Conservation (phyloP, 164 flowering plant species). For the Saururus chinensis region DNA sequence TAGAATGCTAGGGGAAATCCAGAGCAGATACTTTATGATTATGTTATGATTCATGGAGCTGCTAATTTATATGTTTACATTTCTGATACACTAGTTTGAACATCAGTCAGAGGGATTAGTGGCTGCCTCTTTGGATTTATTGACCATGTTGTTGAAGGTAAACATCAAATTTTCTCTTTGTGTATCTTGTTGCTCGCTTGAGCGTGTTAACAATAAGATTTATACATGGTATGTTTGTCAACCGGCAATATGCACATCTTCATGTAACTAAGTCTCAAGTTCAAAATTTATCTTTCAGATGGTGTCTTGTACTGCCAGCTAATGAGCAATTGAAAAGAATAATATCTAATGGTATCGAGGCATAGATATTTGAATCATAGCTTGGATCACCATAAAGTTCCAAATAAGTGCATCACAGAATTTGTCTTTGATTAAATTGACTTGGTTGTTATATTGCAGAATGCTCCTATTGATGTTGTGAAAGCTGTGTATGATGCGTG, state of each 20-base stretch:
- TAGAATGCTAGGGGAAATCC: too few relatives aligned
- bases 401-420: too few relatives aligned
- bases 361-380: too few relatives aligned
- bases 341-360: too few relatives aligned
- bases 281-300: too few relatives aligned
- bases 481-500: constrained; percentile 65
- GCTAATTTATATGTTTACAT: background rate
- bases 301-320: too few relatives aligned
- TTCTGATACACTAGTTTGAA: constrained; percentile 45
- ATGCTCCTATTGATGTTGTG: constrained; percentile 69
- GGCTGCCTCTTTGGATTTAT: constrained; percentile 82
- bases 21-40: background rate
- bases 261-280: too few relatives aligned
- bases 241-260: too few relatives aligned
- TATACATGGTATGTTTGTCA: background rate
- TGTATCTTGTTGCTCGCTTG: background rate
- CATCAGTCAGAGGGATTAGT: constrained; percentile 83
- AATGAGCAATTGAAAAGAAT: too few relatives aligned
- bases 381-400: too few relatives aligned
- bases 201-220: background rate
- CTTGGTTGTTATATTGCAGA: constrained; percentile 35
- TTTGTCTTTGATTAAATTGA: background rate
- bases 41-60: background rate
- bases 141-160: constrained; percentile 90
- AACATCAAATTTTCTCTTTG: background rate